Percentiles rank a stretch among this genome's conserved stretches.
These are phyloP conservation scores for Plasmodium fragile DNA, from an alignment of 169 alveolate genomes.

Conservation along the genomic window DNA sequence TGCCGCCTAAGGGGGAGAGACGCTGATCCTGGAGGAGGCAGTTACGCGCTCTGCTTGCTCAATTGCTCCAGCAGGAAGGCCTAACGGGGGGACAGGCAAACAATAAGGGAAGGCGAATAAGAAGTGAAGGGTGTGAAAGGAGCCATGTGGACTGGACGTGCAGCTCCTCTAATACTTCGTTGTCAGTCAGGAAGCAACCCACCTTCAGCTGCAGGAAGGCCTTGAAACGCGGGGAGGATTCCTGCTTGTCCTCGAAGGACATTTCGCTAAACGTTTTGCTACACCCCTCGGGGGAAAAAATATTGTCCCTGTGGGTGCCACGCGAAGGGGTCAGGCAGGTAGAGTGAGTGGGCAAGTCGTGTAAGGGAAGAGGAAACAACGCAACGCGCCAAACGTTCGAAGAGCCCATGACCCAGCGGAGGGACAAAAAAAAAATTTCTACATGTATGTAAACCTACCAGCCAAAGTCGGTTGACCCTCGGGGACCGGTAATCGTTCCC, in stretches of 20 bases:
- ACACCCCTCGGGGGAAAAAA: conserved; percentile 21
- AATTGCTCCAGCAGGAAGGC: background rate
- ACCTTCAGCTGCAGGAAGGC: conserved; percentile 60
- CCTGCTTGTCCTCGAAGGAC: conserved; percentile 42
- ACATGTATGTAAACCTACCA: conserved; percentile 16
- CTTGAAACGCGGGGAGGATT: conserved; percentile 50
- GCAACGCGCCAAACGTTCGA: background rate
- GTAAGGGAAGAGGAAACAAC: background rate
- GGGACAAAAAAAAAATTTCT: background rate
- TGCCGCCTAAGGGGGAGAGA: background rate
- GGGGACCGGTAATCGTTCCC: conserved; percentile 44
- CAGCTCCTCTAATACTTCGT: background rate
- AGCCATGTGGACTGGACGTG: background rate
- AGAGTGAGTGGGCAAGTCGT: no score
- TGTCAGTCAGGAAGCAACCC: no score
- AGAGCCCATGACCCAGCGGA: background rate
- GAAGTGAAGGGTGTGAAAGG: background rate
- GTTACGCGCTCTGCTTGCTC: background rate
- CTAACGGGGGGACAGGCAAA: background rate
- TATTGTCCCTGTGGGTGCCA: conserved; percentile 47
- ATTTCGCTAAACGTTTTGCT: conserved; percentile 57
- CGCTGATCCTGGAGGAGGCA: background rate
- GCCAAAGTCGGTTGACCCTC: conserved; percentile 40
- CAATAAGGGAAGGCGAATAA: background rate
- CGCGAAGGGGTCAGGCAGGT: background rate